Conservation (phyloP, 176 grass and related monocot genomes). For the Rhynchospora pubera region DNA sequence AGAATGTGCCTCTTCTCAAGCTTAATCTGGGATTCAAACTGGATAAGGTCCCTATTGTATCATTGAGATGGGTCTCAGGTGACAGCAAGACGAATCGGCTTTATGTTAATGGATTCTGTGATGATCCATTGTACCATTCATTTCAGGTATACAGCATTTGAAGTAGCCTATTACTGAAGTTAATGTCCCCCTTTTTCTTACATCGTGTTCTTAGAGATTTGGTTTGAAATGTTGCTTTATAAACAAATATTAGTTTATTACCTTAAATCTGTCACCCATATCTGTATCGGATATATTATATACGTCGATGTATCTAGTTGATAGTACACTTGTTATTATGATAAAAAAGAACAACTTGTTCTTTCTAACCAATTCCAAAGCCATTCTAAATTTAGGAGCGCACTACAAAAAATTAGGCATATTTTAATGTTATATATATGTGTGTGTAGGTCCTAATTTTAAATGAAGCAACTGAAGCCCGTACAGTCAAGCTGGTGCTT, state of each 20-base stretch:
- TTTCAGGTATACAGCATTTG: neutral
- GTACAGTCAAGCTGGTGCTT: conserved; percentile 71
- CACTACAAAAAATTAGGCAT: too few relatives aligned
- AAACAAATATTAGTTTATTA: neutral
- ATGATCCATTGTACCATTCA: conserved; percentile 28
- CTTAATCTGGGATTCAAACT: conserved; percentile 91
- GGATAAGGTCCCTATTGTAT: conserved; percentile 68
- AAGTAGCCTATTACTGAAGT: neutral
- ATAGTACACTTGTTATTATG: too few relatives aligned
- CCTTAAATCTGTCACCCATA: neutral
- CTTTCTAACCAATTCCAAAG: too few relatives aligned
- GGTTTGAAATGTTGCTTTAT: neutral
- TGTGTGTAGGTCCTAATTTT: conserved; percentile 68
- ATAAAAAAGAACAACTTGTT: too few relatives aligned
- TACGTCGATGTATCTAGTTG: too few relatives aligned
- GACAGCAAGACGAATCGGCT: conserved; percentile 57
- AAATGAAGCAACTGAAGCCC: conserved; percentile 64
- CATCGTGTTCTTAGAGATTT: neutral
- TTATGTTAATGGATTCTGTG: conserved; percentile 79
- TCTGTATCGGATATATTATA: neutral
- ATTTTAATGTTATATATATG: neutral
- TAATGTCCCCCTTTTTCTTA: neutral
- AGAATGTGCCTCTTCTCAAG: conserved; percentile 70
- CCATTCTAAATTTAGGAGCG: too few relatives aligned
- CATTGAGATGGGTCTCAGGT: conserved; percentile 50